Base-by-base conservation (phyloP, 1,284 basidiomycete species). In the Termitomyces sp. region DNA sequence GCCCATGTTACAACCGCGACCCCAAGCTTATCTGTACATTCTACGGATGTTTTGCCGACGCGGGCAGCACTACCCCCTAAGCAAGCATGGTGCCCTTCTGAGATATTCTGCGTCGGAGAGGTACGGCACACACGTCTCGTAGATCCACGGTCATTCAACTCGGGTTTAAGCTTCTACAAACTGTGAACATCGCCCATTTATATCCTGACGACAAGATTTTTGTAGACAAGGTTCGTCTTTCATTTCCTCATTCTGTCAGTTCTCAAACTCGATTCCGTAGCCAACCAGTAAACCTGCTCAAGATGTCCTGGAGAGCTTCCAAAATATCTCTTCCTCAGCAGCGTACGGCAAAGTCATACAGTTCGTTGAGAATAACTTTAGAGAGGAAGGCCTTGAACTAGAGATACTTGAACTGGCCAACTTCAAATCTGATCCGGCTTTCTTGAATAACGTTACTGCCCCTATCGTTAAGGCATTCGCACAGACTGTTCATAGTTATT, bases 121-220 rank as follows among this genome's bases (percentile, higher is more conserved):
- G 91, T 92, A 65, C 60, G 87, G 77, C 26, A 34, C 13, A 2
- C 26, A 34, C 33, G 34, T 24, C n/a, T 36, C n/a, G 42, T 17
- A 9, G 28, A 28, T 48, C 47, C 4, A 24, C 30, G 33, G 34
- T 46, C 39, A 54, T 30, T 44, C 19, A 54, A 15, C 28, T 17
- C 17, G 15, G 36, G 13, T 57, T 45, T 26, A 40, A 19, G 88
- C 66, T 94, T 6, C 74, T 95, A 30, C 92, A 94, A 80, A 88
- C 91, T 1, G 86, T 96, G 54, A 88, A 94, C 70, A 64, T 96
- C 43, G 86, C 92, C 0, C 68, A 79, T 30, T 72, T 92, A 34
- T 98, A 83, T 68, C 65, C 76, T 0, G 94, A 98, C 69, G 86
- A 86, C 53, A 97, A 97, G 72, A 93, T 89, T 0, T 90, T 97